Percentiles rank a stretch among this genome's conserved stretches.
phyloP scores from a whole-genome alignment of 202 grass and related monocot species.

The Miscanthus sacchariflorus region DNA sequence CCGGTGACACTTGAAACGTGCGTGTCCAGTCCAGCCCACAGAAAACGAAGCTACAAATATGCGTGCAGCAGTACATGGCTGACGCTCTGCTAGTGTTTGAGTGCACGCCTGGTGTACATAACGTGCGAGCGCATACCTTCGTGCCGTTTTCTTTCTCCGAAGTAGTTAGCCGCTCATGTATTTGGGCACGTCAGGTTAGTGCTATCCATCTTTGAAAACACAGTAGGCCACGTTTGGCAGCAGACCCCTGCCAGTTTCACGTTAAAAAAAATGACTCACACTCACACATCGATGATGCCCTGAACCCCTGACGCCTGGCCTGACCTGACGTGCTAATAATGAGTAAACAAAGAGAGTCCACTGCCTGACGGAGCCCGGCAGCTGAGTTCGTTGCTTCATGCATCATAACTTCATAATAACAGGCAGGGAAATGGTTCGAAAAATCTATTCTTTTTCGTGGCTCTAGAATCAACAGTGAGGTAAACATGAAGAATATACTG shows the following conservation, averaged over 20 bases:
- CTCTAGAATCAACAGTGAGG: not conserved
- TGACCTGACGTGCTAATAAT: not conserved
- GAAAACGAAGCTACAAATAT: not conserved
- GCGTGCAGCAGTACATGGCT: not conserved
- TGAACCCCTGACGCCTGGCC: not conserved
- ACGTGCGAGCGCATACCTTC: not conserved
- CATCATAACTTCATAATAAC: not conserved
- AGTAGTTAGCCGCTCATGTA: not conserved
- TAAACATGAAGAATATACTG: not conserved
- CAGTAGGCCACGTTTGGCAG: not conserved
- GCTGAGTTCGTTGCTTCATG: not conserved
- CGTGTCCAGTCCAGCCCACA: not conserved
- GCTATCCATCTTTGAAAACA: not conserved
- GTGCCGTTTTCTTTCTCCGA: not conserved
- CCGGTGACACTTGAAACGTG: not conserved
- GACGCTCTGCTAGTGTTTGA: slow-evolving; percentile 30
- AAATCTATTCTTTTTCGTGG: not conserved
- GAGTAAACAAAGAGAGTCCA: not conserved
- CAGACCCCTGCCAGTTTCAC: too few species aligned
- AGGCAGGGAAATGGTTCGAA: not conserved
- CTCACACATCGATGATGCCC: not conserved
- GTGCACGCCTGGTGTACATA: slow-evolving; percentile 24
- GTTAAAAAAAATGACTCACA: too few species aligned
- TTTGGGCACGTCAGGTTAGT: slow-evolving; percentile 38
- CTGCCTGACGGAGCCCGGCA: slow-evolving; percentile 16